Percentiles rank a stretch among this genome's conserved stretches.
phyloP scores from a whole-genome alignment of 805 yeast genomes.

The Wickerhamiella spandovensis region DNA sequence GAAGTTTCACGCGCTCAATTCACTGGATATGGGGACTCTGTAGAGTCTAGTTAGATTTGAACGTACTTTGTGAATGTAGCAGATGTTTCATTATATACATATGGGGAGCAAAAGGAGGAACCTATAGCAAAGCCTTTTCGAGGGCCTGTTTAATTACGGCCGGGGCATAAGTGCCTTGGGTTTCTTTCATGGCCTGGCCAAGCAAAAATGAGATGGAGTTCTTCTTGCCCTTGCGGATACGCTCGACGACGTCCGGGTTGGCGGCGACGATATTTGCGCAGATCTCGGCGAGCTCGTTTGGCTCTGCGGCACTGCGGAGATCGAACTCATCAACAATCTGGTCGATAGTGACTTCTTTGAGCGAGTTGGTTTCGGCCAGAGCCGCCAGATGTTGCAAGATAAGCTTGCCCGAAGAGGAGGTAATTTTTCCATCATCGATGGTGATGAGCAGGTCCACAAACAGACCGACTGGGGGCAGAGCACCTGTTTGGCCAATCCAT shows the following conservation, averaged over 20 bases:
- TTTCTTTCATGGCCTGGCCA: slow-evolving; percentile 71
- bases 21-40: no score
- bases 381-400: slow-evolving; percentile 42
- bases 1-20: no score
- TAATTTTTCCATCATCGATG: slow-evolving; percentile 37
- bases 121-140: background rate
- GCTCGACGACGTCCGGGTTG: slow-evolving; percentile 42
- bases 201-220: slow-evolving; percentile 63
- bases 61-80: no score
- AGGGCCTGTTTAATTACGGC: slow-evolving; percentile 19
- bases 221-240: slow-evolving; percentile 44
- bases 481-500: slow-evolving; percentile 53
- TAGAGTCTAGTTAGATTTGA: no score
- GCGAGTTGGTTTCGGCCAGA: background rate
- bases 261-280: slow-evolving; percentile 35
- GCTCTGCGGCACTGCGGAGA: slow-evolving; percentile 23
- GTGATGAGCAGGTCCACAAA: slow-evolving; percentile 43
- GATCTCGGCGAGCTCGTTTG: slow-evolving; percentile 23
- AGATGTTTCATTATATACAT: background rate
- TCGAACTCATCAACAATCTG: slow-evolving; percentile 39
- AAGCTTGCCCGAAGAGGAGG: slow-evolving; percentile 54
- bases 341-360: slow-evolving; percentile 20
- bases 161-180: slow-evolving; percentile 42
- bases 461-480: slow-evolving; percentile 31
- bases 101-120: background rate